Evolutionary conservation across 2,329 filamentous ascomycete genomes (phyloP).

Genomic region (Ophiognomonia clavigignenti-juglandacearum): DNA sequence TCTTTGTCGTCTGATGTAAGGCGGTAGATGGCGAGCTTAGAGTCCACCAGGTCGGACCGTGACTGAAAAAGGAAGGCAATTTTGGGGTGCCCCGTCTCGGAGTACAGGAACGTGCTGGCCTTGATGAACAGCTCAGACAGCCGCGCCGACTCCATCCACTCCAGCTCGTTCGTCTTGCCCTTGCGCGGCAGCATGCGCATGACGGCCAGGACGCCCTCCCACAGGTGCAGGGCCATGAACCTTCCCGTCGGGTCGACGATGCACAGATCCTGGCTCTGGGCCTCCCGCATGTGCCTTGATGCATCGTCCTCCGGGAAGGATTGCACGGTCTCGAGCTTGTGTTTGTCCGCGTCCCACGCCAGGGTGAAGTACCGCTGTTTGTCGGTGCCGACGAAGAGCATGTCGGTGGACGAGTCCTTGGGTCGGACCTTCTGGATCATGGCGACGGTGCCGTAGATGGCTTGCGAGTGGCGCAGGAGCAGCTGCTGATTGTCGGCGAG

Average conservation of each 20-base stretch:
- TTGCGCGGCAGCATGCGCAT: slow-evolving; percentile 45
- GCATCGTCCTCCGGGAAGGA: slow-evolving; percentile 44
- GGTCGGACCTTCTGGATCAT: slow-evolving; percentile 80
- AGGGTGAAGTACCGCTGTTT: slow-evolving; percentile 87
- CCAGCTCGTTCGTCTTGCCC: slow-evolving; percentile 37
- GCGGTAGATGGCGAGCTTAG: slow-evolving; percentile 54
- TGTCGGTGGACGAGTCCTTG: slow-evolving; percentile 67
- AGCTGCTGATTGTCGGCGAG: slow-evolving; percentile 57
- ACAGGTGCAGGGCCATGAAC: slow-evolving; percentile 53
- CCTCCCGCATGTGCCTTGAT: slow-evolving; percentile 64
- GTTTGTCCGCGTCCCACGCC: slow-evolving; percentile 64
- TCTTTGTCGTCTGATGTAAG: slow-evolving; percentile 56
- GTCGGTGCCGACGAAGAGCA: slow-evolving; percentile 90
- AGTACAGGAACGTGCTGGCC: slow-evolving; percentile 51
- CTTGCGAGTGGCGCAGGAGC: slow-evolving; percentile 59
- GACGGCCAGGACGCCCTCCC: slow-evolving; percentile 55
- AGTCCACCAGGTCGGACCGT: slow-evolving; percentile 45
- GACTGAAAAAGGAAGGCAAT: slow-evolving; percentile 56
- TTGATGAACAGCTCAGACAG: slow-evolving; percentile 58
- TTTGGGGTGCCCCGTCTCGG: slow-evolving; percentile 52
- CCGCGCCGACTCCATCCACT: slow-evolving; percentile 49
- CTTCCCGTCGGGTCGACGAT: slow-evolving; percentile 74
- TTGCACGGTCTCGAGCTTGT: slow-evolving; percentile 46
- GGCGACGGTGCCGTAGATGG: slow-evolving; percentile 79
- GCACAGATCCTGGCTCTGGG: slow-evolving; percentile 77